Evolutionary conservation across 2,329 filamentous ascomycete species (phyloP), one percentile per base, ranked within the genome.

Genomic region (Phyllosticta citribraziliensis): DNA sequence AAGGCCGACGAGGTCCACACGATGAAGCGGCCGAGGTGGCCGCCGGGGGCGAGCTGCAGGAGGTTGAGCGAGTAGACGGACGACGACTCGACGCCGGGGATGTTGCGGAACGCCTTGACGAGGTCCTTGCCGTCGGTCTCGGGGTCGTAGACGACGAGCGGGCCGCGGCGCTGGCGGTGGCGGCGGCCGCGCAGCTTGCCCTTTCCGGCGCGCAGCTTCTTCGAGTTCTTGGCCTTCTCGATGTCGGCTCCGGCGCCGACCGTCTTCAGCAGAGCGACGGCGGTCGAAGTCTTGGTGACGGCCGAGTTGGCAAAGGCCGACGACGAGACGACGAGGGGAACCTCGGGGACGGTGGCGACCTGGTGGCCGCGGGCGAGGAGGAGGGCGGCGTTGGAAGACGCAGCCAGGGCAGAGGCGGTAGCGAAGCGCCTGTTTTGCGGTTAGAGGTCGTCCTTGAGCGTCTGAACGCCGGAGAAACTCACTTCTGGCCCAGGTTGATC

Each of bases 401-500:
- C 94, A 80, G 94, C 94, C 74, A 99, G 85, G 75, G 94, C 94
- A 74, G 94, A 99, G 78, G 91, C 91, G 75, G 91, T 96, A 80
- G 94, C 94, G 80, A 97, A 99, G 74, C 94, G 94, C 85, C 88
- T 91, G 68, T 19, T 33, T 55, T 65, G 61, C 69, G 61, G 70
- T 65, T 63, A 64, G 72, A 22, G 22, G 22, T 22, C 22, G 22
- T 2, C 22, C 22, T 22, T 22, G 22, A 22, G 22, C 22, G 22
- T 22, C 22, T 22, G 22, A 22, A 22, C 10, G 10, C 54, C 17
- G 58, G 11, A 40, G 62, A 50, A 40, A 63, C 85, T 80, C 78
- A 91, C 90, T 94, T 96, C 87, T 99, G 94, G 80, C 89, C 89
- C 80, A 95, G 86, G 86, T 96, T 96, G 87, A 99, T 86, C 91